Percentiles rank a stretch among this genome's conserved stretches.
Conservation (phyloP, 371 early-diverging fungal species). For the Dichotomocladium elegans region DNA sequence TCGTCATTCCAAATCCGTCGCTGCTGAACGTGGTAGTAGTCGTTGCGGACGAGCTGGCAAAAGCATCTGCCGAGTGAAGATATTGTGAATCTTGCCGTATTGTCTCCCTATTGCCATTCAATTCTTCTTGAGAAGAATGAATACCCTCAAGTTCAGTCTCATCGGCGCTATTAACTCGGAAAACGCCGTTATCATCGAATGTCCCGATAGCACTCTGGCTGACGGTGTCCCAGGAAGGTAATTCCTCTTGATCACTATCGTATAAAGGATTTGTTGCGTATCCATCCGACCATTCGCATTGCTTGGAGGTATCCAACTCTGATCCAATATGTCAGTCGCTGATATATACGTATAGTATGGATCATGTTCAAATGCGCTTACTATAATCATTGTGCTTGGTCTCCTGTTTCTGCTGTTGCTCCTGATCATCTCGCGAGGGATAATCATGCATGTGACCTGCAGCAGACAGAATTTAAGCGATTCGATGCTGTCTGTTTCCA, state of each 20-base stretch:
- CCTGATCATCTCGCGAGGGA: conserved; percentile 12
- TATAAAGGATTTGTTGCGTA: neutral
- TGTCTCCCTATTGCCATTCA: neutral
- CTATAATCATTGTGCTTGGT: conserved; percentile 12
- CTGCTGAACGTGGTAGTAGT: neutral
- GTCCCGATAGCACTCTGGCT: conserved; percentile 36
- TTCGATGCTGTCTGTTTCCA: neutral
- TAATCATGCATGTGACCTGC: conserved; percentile 20
- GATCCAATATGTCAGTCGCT: neutral
- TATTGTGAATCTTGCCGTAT: conserved; percentile 7
- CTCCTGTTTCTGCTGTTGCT: neutral
- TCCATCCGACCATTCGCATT: conserved; percentile 10
- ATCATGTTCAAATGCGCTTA: neutral
- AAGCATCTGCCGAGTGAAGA: neutral
- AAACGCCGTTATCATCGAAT: conserved; percentile 66
- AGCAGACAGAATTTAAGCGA: neutral
- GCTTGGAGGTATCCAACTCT: conserved; percentile 5
- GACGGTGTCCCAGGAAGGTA: conserved; percentile 23
- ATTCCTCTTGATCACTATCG: conserved; percentile 13
- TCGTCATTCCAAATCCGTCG: neutral
- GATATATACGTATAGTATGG: neutral
- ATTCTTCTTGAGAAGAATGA: conserved; percentile 8
- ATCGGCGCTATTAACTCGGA: conserved; percentile 46
- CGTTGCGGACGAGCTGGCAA: neutral
- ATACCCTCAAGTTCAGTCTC: conserved; percentile 26